Conservation (phyloP, 2,329 filamentous ascomycete species). For the Phaeosphaeria sp. region DNA sequence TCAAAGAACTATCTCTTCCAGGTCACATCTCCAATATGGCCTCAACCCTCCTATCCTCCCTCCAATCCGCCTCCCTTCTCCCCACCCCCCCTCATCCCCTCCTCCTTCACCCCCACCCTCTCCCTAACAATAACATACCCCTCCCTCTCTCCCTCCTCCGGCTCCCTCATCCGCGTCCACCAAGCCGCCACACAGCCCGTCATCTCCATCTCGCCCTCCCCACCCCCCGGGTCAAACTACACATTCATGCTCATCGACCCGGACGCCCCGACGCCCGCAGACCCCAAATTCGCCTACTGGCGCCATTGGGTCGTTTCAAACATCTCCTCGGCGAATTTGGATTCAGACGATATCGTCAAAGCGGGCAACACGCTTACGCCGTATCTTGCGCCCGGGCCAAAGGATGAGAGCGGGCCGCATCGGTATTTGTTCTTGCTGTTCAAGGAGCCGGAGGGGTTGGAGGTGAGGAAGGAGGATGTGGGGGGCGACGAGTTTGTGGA, state of each 20-base stretch:
- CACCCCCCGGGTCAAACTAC: slow-evolving; percentile 42
- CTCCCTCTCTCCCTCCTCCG: slow-evolving; percentile 29
- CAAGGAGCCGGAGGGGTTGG: slow-evolving; percentile 28
- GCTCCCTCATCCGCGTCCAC: slow-evolving; percentile 45
- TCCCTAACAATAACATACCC: slow-evolving; percentile 47
- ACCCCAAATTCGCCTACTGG: slow-evolving; percentile 64
- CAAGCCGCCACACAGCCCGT: slow-evolving; percentile 28
- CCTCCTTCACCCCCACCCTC: slow-evolving; percentile 52
- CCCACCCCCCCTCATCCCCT: slow-evolving; percentile 49
- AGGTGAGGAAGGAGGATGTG: slow-evolving; percentile 36
- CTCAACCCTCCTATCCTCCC: slow-evolving; percentile 25
- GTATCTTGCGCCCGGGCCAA: slow-evolving; percentile 43
- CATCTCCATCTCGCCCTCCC: slow-evolving; percentile 33
- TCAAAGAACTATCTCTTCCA: background rate
- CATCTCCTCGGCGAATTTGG: slow-evolving; percentile 10
- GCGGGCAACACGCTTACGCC: slow-evolving; percentile 33
- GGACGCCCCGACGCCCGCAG: slow-evolving; percentile 62
- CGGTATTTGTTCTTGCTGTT: slow-evolving; percentile 43
- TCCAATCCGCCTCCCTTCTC: slow-evolving; percentile 33
- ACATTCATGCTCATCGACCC: slow-evolving; percentile 60
- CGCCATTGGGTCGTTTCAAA: slow-evolving; percentile 58
- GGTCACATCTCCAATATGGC: background rate
- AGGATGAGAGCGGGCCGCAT: slow-evolving; percentile 46
- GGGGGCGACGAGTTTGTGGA: slow-evolving; percentile 47
- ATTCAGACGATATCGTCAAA: slow-evolving; percentile 10